These are phyloP conservation scores for Beauveria sp. DNA, from an alignment of 2,329 filamentous ascomycete species.

Conservation along the genomic window DNA sequence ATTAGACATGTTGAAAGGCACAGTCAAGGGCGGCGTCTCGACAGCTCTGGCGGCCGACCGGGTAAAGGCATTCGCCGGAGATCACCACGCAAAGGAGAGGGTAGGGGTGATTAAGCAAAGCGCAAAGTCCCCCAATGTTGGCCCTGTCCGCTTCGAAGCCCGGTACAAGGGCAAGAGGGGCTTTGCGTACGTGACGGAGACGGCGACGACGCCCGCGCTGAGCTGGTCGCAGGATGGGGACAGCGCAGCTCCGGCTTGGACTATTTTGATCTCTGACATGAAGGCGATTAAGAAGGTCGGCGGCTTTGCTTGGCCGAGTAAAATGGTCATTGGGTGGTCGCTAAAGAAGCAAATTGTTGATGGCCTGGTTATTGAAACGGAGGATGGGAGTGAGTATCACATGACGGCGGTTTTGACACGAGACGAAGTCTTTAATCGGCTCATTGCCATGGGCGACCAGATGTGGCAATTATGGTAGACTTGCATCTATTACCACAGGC, in stretches of 20 bases:
- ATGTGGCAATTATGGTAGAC: constrained; percentile 72
- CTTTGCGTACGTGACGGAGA: constrained; percentile 60
- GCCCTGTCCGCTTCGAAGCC: constrained; percentile 70
- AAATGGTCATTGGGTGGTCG: constrained; percentile 74
- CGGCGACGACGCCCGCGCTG: constrained; percentile 59
- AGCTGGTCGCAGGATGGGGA: constrained; percentile 51
- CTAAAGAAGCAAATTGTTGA: constrained; percentile 67
- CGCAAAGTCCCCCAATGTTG: constrained; percentile 34
- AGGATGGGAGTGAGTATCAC: constrained; percentile 45
- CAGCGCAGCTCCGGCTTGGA: constrained; percentile 56
- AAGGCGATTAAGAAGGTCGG: constrained; percentile 70
- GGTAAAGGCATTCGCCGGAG: constrained; percentile 53
- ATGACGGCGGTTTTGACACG: constrained; percentile 65
- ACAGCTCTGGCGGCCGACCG: constrained; percentile 65
- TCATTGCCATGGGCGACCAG: constrained; percentile 69
- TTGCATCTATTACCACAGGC: background rate
- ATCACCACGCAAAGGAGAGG: constrained; percentile 58
- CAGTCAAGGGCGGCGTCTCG: constrained; percentile 64
- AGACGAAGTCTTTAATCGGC: constrained; percentile 74
- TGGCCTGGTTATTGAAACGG: constrained; percentile 60
- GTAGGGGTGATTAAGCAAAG: constrained; percentile 56
- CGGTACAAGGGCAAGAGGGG: constrained; percentile 65
- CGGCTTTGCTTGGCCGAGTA: constrained; percentile 78
- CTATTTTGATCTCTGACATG: constrained; percentile 63
- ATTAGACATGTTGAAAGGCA: constrained; percentile 53